Evolutionary conservation across 2,329 filamentous ascomycete genomes (phyloP).

Genomic region (Sordariomycetes sp.): DNA sequence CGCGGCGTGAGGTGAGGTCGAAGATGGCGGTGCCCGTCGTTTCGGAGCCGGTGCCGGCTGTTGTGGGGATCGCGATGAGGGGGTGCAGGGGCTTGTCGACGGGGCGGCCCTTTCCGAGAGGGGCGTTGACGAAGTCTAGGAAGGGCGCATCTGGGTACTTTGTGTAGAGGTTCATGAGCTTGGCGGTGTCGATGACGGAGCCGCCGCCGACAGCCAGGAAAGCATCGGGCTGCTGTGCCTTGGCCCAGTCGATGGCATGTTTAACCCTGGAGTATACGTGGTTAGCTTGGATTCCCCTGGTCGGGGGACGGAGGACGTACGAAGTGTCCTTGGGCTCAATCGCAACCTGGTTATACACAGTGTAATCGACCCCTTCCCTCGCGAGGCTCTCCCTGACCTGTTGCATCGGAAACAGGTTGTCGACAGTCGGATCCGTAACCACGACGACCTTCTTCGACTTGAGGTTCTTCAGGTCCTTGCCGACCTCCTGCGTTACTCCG

Average conservation of each 20-base stretch:
- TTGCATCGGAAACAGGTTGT: conserved; percentile 76
- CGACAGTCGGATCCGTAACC: conserved; percentile 76
- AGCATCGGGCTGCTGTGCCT: conserved; percentile 69
- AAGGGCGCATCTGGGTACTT: conserved; percentile 87
- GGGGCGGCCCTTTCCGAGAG: conserved; percentile 69
- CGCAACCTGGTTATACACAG: conserved; percentile 66
- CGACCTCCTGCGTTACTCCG: conserved; percentile 87
- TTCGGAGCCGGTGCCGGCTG: conserved; percentile 79
- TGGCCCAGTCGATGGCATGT: conserved; percentile 78
- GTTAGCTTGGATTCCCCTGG: conserved; percentile 1
- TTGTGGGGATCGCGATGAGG: conserved; percentile 64
- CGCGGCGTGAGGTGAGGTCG: conserved; percentile 76
- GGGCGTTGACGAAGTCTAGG: conserved; percentile 94
- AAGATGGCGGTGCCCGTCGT: conserved; percentile 98
- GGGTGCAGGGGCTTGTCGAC: conserved; percentile 54
- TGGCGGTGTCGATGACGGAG: conserved; percentile 95
- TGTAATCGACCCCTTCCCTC: conserved; percentile 65
- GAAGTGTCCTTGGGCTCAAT: conserved; percentile 93
- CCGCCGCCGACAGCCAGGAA: conserved; percentile 88
- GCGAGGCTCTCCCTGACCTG: conserved; percentile 73
- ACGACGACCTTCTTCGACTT: conserved; percentile 78
- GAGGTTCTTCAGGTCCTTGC: conserved; percentile 95
- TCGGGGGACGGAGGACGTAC: conserved; percentile 30
- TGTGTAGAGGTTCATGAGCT: conserved; percentile 95
- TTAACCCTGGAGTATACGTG: conserved; percentile 45